These are phyloP conservation scores for Flaveria floridana DNA, from an alignment of 140 eudicot genomes.

Conservation along the genomic window DNA sequence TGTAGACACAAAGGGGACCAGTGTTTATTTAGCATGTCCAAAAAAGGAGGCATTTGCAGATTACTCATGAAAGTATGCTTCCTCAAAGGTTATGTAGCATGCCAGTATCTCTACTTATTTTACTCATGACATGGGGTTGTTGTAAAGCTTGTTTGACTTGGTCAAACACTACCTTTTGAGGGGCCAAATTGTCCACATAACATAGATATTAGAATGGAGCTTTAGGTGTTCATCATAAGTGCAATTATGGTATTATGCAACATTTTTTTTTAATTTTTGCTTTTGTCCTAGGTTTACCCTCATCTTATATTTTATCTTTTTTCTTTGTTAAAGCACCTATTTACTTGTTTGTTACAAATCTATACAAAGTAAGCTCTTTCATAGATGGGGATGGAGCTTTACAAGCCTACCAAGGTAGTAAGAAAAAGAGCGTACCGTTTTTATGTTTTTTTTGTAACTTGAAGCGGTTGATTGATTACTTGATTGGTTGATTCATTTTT, in stretches of 20 bases:
- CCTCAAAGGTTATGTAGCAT: conserved; percentile 40
- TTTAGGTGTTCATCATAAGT: background rate
- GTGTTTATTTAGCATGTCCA: conserved; percentile 24
- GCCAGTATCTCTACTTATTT: conserved; percentile 31
- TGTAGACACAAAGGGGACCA: conserved; percentile 15
- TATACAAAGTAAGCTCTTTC: too few relatives aligned
- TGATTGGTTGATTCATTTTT: background rate
- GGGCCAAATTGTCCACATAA: conserved; percentile 17
- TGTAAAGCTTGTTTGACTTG: conserved; percentile 46
- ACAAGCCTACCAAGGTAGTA: too few relatives aligned
- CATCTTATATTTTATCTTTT: background rate
- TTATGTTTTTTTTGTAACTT: background rate
- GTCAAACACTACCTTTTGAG: conserved; percentile 28
- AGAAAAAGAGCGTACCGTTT: background rate
- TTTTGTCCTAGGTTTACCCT: conserved; percentile 11
- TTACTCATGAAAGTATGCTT: conserved; percentile 39
- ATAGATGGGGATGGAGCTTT: too few relatives aligned
- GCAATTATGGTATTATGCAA: background rate
- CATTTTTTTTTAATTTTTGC: background rate
- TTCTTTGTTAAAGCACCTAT: background rate
- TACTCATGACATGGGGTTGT: conserved; percentile 34
- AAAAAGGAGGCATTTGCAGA: conserved; percentile 38
- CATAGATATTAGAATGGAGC: conserved; percentile 4
- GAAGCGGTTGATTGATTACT: background rate
- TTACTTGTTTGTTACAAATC: background rate